Evolutionary conservation across 805 yeast genomes (phyloP).

Genomic region (Ogataea dorogensis): DNA sequence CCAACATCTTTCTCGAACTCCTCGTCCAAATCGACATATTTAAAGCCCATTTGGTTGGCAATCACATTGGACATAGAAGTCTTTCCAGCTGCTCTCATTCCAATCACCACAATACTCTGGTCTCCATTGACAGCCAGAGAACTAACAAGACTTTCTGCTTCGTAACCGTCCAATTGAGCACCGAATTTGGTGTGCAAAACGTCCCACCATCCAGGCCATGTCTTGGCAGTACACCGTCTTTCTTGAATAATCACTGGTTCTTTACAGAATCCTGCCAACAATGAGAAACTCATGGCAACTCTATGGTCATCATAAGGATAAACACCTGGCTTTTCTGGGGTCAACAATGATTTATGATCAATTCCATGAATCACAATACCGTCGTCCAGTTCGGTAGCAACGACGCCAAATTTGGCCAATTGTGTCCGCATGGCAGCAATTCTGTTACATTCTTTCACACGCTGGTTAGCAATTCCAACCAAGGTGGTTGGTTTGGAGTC

Average conservation of each 20-base stretch:
- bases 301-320: slow-evolving; percentile 92
- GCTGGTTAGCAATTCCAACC: slow-evolving; percentile 95
- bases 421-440: slow-evolving; percentile 92
- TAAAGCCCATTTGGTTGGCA: slow-evolving; percentile 64
- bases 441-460: slow-evolving; percentile 96
- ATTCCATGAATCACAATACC: slow-evolving; percentile 87
- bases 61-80: slow-evolving; percentile 81
- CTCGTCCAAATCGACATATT: slow-evolving; percentile 73
- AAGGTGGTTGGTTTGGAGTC: slow-evolving; percentile 66
- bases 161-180: slow-evolving; percentile 69
- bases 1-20: slow-evolving; percentile 57
- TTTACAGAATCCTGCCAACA: slow-evolving; percentile 67
- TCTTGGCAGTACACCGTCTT: slow-evolving; percentile 90
- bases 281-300: slow-evolving; percentile 95
- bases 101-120: slow-evolving; percentile 74
- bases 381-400: slow-evolving; percentile 81
- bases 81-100: slow-evolving; percentile 99
- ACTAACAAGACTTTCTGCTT: slow-evolving; percentile 30
- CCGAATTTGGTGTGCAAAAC: slow-evolving; percentile 67
- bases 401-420: slow-evolving; percentile 86
- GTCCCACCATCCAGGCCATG: slow-evolving; percentile 99
- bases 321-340: slow-evolving; percentile 62
- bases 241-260: slow-evolving; percentile 74
- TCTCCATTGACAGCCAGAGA: slow-evolving; percentile 37
- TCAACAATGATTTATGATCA: slow-evolving; percentile 45